phyloP scores from a whole-genome alignment of 225 moss, liverwort and hornwort species.

The Bryum argenteum region DNA sequence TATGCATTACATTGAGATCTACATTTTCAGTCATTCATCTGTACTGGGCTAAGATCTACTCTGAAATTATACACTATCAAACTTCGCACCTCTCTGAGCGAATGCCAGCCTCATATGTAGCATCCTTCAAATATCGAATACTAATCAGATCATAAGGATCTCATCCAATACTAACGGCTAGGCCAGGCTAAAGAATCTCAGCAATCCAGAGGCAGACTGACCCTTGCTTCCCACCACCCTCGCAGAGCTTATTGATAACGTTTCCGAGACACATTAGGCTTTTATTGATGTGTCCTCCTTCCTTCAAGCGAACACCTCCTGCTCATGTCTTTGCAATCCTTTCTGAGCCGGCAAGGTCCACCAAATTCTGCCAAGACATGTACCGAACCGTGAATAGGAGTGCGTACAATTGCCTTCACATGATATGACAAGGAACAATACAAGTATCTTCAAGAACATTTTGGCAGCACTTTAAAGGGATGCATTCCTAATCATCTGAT shows the following conservation, averaged over 20 bases:
- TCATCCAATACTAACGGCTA: not conserved
- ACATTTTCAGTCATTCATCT: not conserved
- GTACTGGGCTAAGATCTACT: constrained; percentile 17
- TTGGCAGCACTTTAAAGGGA: too few relatives aligned
- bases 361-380: constrained; percentile 42
- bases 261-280: too few relatives aligned
- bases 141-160: not conserved
- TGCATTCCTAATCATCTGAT: too few relatives aligned
- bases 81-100: not conserved
- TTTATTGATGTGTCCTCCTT: too few relatives aligned
- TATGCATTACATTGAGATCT: too few relatives aligned
- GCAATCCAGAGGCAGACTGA: too few relatives aligned
- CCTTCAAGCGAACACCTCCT: too few relatives aligned
- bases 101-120: not conserved
- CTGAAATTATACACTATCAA: not conserved
- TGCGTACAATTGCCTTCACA: constrained; percentile 6
- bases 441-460: not conserved
- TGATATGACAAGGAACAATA: constrained; percentile 18
- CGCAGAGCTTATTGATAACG: too few relatives aligned
- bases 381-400: constrained; percentile 20
- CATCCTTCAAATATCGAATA: constrained; percentile 3
- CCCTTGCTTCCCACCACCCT: too few relatives aligned
- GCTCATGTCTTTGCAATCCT: too few relatives aligned
- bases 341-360: too few relatives aligned
- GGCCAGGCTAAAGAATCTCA: constrained; percentile 23